phyloP scores from a whole-genome alignment of 352 stramenopile genomes.

The Phytophthora chlamydospora region DNA sequence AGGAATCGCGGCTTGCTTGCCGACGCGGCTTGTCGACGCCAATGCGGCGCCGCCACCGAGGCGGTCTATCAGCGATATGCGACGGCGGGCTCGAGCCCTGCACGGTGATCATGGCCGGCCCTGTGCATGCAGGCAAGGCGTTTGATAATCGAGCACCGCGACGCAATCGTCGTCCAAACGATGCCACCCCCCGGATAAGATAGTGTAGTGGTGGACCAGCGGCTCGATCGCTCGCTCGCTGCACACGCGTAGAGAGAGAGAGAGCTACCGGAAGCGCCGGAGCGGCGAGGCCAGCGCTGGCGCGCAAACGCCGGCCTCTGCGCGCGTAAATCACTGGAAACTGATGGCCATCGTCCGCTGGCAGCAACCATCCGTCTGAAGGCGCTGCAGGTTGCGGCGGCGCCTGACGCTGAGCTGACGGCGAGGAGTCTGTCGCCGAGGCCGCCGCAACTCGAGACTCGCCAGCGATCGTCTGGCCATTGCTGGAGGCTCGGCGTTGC shows the following conservation, averaged over 20 bases:
- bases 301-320: not conserved
- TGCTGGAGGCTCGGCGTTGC: not conserved
- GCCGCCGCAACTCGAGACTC: not conserved
- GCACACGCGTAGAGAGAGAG: no score
- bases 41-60: no score
- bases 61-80: constrained; percentile 10
- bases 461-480: not conserved
- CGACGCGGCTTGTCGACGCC: no score
- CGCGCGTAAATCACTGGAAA: not conserved
- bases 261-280: no score
- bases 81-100: constrained; percentile 7
- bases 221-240: constrained; percentile 1
- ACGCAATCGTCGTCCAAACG: constrained; percentile 18
- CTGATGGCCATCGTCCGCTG: not conserved
- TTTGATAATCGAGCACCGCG: constrained; percentile 12
- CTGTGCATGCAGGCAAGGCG: constrained; percentile 17
- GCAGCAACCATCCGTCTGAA: not conserved
- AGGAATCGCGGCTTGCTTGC: no score
- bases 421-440: constrained; percentile 10
- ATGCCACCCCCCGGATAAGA: not conserved
- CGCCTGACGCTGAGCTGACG: constrained; percentile 24
- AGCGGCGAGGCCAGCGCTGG: no score
- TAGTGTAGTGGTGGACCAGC: not conserved
- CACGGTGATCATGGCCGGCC: not conserved
- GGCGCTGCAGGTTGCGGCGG: constrained; percentile 14